These are phyloP conservation scores for Mortierella sp. DNA, from an alignment of 371 early-diverging fungal species.

Conservation along the genomic window DNA sequence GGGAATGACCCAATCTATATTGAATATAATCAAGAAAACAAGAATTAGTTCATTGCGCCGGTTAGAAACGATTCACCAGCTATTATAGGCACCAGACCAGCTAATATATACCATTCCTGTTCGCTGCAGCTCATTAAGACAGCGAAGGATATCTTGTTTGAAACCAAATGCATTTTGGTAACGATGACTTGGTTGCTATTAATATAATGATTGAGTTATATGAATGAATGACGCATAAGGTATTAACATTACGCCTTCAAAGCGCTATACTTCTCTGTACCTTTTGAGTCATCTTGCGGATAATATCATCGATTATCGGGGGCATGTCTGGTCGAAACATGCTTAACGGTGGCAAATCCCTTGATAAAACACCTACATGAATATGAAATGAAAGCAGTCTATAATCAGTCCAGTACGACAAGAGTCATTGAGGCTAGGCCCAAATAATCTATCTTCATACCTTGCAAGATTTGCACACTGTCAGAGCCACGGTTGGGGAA, in stretches of 20 bases:
- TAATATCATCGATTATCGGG: constrained; percentile 60
- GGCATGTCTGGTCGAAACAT: constrained; percentile 64
- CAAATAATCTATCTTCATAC: constrained; percentile 6
- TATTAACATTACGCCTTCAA: too few relatives aligned
- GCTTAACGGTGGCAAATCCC: constrained; percentile 61
- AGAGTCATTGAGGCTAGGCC: too few relatives aligned
- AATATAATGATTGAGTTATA: not conserved
- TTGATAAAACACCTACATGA: constrained; percentile 58
- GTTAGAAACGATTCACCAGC: not conserved
- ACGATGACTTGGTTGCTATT: constrained; percentile 70
- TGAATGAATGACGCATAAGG: too few relatives aligned
- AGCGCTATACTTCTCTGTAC: constrained; percentile 52
- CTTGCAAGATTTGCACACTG: constrained; percentile 71
- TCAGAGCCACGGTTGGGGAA: constrained; percentile 65
- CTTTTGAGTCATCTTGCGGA: constrained; percentile 71
- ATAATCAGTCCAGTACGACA: too few relatives aligned
- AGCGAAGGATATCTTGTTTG: constrained; percentile 67
- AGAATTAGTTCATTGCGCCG: not conserved
- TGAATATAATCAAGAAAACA: not conserved
- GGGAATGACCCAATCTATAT: constrained; percentile 58
- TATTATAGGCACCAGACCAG: too few relatives aligned
- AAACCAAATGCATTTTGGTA: constrained; percentile 73
- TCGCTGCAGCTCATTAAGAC: constrained; percentile 57
- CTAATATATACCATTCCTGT: constrained; percentile 34
- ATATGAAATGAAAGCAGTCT: too few relatives aligned